phyloP scores from a whole-genome alignment of 2,329 filamentous ascomycete genomes.

The Podosphaera fusca region DNA sequence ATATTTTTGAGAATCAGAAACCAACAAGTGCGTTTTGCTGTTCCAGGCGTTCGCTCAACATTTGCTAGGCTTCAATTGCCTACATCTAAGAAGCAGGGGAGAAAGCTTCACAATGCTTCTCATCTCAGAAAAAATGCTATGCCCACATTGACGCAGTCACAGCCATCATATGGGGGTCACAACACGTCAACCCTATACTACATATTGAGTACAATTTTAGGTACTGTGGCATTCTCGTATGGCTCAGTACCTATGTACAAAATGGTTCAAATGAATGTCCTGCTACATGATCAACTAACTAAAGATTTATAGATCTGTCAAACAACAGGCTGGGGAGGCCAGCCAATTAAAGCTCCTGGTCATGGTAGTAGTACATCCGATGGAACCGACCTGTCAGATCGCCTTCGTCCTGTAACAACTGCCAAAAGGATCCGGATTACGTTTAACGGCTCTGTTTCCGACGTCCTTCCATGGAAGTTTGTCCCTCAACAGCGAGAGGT shows the following conservation, averaged over 20 bases:
- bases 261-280: conserved; percentile 31
- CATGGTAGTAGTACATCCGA: conserved; percentile 27
- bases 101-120: no score
- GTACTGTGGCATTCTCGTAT: conserved; percentile 59
- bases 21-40: no score
- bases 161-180: conserved; percentile 38
- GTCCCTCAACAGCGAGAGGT: conserved; percentile 92
- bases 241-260: conserved; percentile 73
- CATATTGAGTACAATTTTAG: conserved; percentile 52
- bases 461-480: conserved; percentile 94
- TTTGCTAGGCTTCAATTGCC: no score
- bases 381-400: conserved; percentile 43
- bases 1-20: no score
- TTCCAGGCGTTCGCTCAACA: no score
- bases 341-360: conserved; percentile 62
- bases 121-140: conserved; percentile 13
- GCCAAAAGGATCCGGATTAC: conserved; percentile 80
- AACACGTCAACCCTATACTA: conserved; percentile 54
- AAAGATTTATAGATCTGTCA: conserved; percentile 42
- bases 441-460: conserved; percentile 87
- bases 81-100: no score
- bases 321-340: conserved; percentile 77
- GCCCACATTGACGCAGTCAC: conserved; percentile 40
- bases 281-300: neutral
- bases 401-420: conserved; percentile 57